Conservation (phyloP, 1,284 basidiomycete species). For the Wolfiporia cocos region DNA sequence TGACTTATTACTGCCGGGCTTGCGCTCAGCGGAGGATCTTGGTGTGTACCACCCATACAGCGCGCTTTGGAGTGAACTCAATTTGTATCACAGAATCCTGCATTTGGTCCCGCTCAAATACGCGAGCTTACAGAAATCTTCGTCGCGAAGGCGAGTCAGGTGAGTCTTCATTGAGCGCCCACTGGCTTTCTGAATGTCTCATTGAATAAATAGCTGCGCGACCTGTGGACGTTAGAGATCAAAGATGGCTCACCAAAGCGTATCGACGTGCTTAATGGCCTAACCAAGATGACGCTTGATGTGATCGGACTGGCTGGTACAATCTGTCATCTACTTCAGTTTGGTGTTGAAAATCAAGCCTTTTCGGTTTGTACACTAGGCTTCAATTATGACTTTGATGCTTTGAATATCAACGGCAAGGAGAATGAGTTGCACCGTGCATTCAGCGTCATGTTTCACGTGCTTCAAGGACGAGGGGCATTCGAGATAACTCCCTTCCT, state of each 20-base stretch:
- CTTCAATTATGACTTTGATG: slow-evolving; percentile 51
- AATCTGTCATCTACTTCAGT: background rate
- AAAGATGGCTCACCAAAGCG: slow-evolving; percentile 10
- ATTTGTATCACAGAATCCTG: slow-evolving; percentile 60
- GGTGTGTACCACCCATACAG: too few species aligned
- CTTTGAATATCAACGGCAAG: slow-evolving; percentile 23
- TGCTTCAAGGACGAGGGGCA: background rate
- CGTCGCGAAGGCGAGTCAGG: slow-evolving; percentile 43
- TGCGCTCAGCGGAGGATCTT: too few species aligned
- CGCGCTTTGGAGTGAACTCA: too few species aligned
- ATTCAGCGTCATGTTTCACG: slow-evolving; percentile 24
- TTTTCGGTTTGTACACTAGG: too few species aligned
- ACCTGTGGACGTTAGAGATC: slow-evolving; percentile 14
- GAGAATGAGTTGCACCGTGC: slow-evolving; percentile 36
- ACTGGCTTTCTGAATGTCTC: background rate
- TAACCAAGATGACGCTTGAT: slow-evolving; percentile 42
- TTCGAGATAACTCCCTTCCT: slow-evolving; percentile 2
- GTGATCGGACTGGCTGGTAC: slow-evolving; percentile 46
- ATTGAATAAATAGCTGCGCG: background rate
- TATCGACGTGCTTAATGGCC: slow-evolving; percentile 35
- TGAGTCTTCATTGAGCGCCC: slow-evolving; percentile 13
- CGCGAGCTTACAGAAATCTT: slow-evolving; percentile 51
- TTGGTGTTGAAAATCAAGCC: background rate
- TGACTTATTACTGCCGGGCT: too few species aligned
- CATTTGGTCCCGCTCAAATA: slow-evolving; percentile 49